A percentile compares a stretch with the other conserved stretches of the same genome.
Evolutionary conservation across 2,329 filamentous ascomycete genomes (phyloP).

Genomic region (Scedosporium aurantiacum): DNA sequence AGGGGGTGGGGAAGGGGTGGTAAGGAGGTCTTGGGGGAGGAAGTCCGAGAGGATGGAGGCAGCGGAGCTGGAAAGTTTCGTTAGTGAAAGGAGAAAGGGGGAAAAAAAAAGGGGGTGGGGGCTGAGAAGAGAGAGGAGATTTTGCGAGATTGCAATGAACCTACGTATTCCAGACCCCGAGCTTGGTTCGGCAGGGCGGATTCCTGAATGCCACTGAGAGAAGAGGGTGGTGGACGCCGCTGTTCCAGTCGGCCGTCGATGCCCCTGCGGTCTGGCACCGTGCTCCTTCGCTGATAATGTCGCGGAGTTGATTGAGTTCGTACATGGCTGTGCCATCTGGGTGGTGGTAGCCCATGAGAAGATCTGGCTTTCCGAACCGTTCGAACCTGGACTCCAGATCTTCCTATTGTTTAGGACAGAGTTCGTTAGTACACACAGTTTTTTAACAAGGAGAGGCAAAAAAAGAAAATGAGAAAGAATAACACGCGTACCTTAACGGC

Average conservation of each 20-base stretch:
- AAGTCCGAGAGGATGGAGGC: background rate
- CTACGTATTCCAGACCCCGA: background rate
- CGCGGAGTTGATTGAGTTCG: background rate
- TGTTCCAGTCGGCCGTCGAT: background rate
- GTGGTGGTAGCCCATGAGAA: background rate
- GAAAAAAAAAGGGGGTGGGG: background rate
- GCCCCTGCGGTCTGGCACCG: background rate
- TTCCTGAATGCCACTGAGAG: background rate
- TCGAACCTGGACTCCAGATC: background rate
- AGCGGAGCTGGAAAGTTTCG: background rate
- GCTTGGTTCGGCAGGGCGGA: background rate
- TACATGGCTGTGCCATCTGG: background rate
- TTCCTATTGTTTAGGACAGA: background rate
- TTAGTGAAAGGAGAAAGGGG: background rate
- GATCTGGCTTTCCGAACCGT: background rate
- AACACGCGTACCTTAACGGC: background rate
- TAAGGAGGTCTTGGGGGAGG: background rate
- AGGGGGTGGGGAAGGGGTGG: background rate
- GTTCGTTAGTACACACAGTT: background rate
- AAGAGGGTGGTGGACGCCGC: background rate
- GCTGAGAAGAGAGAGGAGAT: too few species aligned
- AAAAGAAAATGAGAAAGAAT: background rate
- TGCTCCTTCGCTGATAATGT: background rate
- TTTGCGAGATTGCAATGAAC: background rate
- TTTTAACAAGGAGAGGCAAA: background rate